A percentile compares a stretch with the other conserved stretches of the same genome.
Evolutionary conservation across 345 rosid genomes (phyloP).

Genomic region (Eucalyptus pauciflora): DNA sequence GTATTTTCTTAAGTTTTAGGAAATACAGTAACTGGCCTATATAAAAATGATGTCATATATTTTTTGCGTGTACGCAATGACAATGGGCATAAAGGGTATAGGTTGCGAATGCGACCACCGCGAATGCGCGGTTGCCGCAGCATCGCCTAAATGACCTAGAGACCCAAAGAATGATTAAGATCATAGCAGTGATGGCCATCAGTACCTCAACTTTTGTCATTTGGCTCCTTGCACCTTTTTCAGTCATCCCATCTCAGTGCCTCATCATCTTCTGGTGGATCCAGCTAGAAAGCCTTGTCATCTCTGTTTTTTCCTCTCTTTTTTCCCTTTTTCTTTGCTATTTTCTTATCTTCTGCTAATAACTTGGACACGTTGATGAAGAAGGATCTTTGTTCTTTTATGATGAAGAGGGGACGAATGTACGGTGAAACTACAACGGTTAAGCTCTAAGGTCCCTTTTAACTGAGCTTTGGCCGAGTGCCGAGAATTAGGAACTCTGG

Average conservation of each 20-base stretch:
- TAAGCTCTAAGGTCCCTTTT: not conserved
- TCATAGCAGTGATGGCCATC: not conserved
- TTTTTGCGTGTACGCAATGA: not conserved
- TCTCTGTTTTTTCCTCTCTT: not conserved
- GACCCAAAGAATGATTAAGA: not conserved
- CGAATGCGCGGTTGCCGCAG: not conserved
- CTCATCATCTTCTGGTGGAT: not conserved
- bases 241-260: accelerated
- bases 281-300: not conserved
- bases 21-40: too few species aligned
- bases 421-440: too few species aligned
- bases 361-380: not conserved
- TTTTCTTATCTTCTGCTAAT: not conserved
- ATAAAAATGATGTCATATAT: too few species aligned
- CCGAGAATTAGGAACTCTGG: not conserved
- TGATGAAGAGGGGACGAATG: too few species aligned
- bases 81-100: not conserved
- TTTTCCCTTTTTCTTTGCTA: too few species aligned
- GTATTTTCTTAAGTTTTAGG: too few species aligned
- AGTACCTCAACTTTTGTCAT: not conserved
- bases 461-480: not conserved
- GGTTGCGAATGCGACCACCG: not conserved
- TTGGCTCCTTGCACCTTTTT: too few species aligned
- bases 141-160: not conserved
- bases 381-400: not conserved